Conservation (phyloP, 1,284 basidiomycete species). For the Leccinum fallax region DNA sequence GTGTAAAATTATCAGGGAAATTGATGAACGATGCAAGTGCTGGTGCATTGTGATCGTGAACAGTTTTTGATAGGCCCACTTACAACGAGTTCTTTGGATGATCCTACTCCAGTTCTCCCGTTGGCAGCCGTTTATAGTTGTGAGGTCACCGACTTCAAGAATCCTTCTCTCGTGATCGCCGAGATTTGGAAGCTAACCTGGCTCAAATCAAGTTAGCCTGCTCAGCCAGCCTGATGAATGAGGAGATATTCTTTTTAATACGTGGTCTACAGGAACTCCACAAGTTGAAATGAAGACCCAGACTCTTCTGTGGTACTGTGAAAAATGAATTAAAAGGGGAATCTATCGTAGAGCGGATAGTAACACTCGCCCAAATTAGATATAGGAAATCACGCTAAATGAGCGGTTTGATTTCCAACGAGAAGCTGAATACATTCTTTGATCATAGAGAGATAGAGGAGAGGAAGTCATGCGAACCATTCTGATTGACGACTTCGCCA, state of each 20-base stretch:
- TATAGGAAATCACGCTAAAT: too few relatives aligned
- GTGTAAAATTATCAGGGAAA: neutral
- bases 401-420: neutral
- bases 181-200: neutral
- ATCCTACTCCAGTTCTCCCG: neutral
- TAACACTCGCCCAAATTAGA: neutral
- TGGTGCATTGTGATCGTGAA: neutral
- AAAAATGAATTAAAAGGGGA: neutral
- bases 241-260: neutral
- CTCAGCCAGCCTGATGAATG: neutral
- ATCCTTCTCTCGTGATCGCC: neutral
- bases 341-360: neutral
- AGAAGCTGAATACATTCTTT: neutral
- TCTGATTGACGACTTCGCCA: neutral
- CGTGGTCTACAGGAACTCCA: neutral
- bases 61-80: neutral
- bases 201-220: neutral
- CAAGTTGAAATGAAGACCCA: neutral
- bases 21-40: neutral
- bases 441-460: neutral
- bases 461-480: neutral
- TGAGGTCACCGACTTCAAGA: neutral
- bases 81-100: neutral
- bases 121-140: neutral
- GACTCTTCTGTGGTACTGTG: neutral